Evolutionary conservation across 1,284 basidiomycete species (phyloP).

Genomic region (Cystobasidium slooffiae): DNA sequence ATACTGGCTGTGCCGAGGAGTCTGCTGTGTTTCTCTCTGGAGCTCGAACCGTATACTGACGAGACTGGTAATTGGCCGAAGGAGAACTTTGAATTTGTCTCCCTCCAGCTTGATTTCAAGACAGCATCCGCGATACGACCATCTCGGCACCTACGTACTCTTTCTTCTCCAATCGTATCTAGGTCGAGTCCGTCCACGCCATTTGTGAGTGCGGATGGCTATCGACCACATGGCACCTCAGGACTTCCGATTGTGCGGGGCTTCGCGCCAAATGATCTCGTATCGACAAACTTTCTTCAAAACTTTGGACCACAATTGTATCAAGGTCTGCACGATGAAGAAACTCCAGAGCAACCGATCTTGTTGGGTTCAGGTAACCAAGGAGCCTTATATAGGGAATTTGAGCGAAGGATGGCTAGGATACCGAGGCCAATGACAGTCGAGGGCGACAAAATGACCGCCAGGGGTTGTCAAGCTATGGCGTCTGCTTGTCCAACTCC

Average conservation of each 20-base stretch:
- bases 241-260: slow-evolving; percentile 27
- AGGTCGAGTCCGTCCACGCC: background rate
- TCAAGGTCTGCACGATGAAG: background rate
- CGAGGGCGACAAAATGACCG: slow-evolving; percentile 28
- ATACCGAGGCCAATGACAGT: slow-evolving; percentile 6
- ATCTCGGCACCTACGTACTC: background rate
- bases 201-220: background rate
- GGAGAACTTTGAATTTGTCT: slow-evolving; percentile 41
- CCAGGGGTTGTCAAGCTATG: slow-evolving; percentile 27
- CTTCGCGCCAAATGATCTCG: slow-evolving; percentile 11
- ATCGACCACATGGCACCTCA: background rate
- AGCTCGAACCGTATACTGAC: slow-evolving; percentile 14
- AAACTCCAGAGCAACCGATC: background rate
- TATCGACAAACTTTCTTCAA: slow-evolving; percentile 23
- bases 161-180: background rate
- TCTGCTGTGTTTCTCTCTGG: slow-evolving; percentile 22
- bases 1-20: slow-evolving; percentile 18
- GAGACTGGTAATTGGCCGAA: background rate
- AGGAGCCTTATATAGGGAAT: background rate
- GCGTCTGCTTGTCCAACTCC: slow-evolving; percentile 3
- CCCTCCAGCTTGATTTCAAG: slow-evolving; percentile 31
- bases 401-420: slow-evolving; percentile 13
- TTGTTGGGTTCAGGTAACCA: slow-evolving; percentile 20
- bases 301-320: slow-evolving; percentile 28
- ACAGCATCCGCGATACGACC: background rate